These are phyloP conservation scores for Rubia balearica DNA, from an alignment of 305 asterid species.

Conservation along the genomic window DNA sequence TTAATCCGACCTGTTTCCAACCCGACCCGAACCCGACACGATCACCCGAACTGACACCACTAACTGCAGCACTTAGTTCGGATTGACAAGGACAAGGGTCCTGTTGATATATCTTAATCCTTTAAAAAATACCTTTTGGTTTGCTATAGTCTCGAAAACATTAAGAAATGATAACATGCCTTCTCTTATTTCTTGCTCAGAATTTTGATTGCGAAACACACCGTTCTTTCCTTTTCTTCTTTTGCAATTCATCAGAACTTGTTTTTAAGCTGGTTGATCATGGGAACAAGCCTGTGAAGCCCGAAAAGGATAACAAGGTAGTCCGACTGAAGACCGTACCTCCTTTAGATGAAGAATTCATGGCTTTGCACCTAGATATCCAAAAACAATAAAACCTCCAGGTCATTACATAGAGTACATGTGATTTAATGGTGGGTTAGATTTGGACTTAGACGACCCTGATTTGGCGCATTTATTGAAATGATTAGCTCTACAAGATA, in stretches of 20 bases:
- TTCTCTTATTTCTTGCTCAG: slow-evolving; percentile 8
- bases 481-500: neutral
- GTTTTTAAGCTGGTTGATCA: slow-evolving; percentile 22
- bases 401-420: slow-evolving; percentile 74
- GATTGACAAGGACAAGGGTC: neutral
- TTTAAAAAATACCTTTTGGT: neutral
- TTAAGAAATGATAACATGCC: neutral
- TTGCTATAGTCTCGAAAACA: neutral
- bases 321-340: slow-evolving; percentile 55
- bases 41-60: too few relatives aligned
- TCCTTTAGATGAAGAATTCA: slow-evolving; percentile 67
- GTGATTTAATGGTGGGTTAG: slow-evolving; percentile 78
- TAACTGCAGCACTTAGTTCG: neutral
- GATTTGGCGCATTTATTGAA: slow-evolving; percentile 62
- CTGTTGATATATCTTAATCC: neutral
- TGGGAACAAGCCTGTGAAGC: slow-evolving; percentile 81
- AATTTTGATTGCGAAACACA: neutral
- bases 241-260: neutral
- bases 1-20: too few relatives aligned
- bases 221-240: neutral
- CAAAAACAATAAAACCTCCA: slow-evolving; percentile 66
- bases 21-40: too few relatives aligned
- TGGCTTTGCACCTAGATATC: slow-evolving; percentile 61
- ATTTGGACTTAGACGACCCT: slow-evolving; percentile 67
- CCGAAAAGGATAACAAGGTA: slow-evolving; percentile 42